phyloP scores from a whole-genome alignment of 345 rosid species.

The Odontarrhena argentea region DNA sequence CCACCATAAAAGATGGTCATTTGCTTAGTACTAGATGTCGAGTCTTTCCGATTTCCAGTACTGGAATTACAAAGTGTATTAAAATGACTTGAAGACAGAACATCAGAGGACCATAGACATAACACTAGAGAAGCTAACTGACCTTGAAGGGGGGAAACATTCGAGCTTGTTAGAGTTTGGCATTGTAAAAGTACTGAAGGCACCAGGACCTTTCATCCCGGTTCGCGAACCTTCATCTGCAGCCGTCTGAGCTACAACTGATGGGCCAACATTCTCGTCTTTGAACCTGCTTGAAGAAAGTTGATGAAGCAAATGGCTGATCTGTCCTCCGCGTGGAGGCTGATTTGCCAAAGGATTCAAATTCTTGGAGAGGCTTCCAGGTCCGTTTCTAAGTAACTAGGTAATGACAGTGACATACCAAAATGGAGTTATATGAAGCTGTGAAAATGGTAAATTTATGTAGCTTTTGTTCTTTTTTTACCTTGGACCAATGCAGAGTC shows the following conservation, averaged over 20 bases:
- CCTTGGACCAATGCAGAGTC: conserved; percentile 80
- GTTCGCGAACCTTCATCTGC: conserved; percentile 99
- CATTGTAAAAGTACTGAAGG: conserved; percentile 53
- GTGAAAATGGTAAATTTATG: conserved; percentile 17
- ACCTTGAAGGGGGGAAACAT: conserved; percentile 56
- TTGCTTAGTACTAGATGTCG: conserved; percentile 61
- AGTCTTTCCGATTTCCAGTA: conserved; percentile 53
- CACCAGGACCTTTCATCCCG: conserved; percentile 75
- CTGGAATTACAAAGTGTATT: conserved; percentile 25
- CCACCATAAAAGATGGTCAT: conserved; percentile 99
- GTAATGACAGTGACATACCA: conserved; percentile 11
- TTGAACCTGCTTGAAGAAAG: conserved; percentile 62
- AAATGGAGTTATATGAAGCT: neutral
- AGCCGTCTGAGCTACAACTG: conserved; percentile 68
- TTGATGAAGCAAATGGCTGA: conserved; percentile 66
- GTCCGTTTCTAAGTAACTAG: conserved; percentile 70
- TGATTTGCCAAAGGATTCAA: conserved; percentile 54
- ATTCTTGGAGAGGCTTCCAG: conserved; percentile 48
- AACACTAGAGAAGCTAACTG: conserved; percentile 21
- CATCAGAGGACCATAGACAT: conserved; percentile 34
- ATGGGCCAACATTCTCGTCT: conserved; percentile 54
- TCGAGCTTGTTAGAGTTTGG: conserved; percentile 48
- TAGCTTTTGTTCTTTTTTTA: conserved; percentile 21
- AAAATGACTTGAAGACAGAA: conserved; percentile 21
- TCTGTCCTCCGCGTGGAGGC: conserved; percentile 61